Percentiles rank a stretch among this genome's conserved stretches.
phyloP scores from a whole-genome alignment of 345 rosid species.

The Melastoma malabathricum region DNA sequence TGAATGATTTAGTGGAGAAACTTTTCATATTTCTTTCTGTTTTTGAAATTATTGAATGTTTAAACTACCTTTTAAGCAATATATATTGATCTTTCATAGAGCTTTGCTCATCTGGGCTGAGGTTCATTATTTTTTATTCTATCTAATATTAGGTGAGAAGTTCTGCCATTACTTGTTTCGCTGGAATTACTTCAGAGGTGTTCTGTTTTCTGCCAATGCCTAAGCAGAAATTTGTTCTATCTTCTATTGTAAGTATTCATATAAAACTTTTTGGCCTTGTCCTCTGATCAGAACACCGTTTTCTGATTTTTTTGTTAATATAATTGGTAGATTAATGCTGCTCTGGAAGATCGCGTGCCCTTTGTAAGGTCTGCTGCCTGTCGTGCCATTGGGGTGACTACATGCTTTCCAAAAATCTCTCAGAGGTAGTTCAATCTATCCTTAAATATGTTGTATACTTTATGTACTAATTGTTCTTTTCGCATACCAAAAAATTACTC shows the following conservation, averaged over 20 bases:
- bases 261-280: neutral
- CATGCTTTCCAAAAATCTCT: slow-evolving; percentile 64
- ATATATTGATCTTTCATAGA: no score
- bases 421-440: slow-evolving; percentile 32
- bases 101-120: no score
- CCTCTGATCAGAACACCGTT: no score
- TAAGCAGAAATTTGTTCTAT: slow-evolving; percentile 49
- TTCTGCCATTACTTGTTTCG: slow-evolving; percentile 79
- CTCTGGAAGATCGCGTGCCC: slow-evolving; percentile 52
- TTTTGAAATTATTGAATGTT: no score
- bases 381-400: slow-evolving; percentile 86
- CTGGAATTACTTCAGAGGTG: slow-evolving; percentile 75
- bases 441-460: slow-evolving; percentile 3
- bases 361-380: slow-evolving; percentile 91
- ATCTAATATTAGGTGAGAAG: slow-evolving; percentile 49
- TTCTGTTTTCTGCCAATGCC: slow-evolving; percentile 44
- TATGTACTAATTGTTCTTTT: slow-evolving; percentile 5
- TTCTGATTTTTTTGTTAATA: no score
- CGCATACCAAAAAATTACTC: slow-evolving; percentile 15
- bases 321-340: slow-evolving; percentile 46
- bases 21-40: no score
- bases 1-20: neutral
- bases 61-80: no score
- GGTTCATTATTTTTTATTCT: no score
- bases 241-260: slow-evolving; percentile 45